Conservation (phyloP, 768 basidiomycete genomes). For the Xerocomellus dryophilus region DNA sequence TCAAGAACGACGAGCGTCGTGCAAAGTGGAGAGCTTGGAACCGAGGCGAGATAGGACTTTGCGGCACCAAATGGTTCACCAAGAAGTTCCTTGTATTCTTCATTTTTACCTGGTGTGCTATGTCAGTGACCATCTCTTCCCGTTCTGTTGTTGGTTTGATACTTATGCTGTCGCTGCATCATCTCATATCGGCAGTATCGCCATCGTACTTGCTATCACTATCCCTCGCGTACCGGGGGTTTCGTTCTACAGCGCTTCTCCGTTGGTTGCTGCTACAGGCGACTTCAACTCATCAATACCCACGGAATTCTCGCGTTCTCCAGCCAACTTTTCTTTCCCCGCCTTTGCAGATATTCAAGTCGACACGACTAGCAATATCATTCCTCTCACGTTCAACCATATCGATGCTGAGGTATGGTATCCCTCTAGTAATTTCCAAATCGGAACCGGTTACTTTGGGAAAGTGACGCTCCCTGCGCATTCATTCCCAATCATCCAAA, state of each 20-base stretch:
- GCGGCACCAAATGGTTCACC: slow-evolving; percentile 72
- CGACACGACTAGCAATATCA: slow-evolving; percentile 69
- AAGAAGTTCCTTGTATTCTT: slow-evolving; percentile 67
- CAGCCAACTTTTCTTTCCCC: slow-evolving; percentile 90
- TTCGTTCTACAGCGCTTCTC: slow-evolving; percentile 53
- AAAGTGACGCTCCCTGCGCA: slow-evolving; percentile 63
- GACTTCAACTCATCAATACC: slow-evolving; percentile 55
- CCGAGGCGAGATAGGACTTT: slow-evolving; percentile 75
- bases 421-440: slow-evolving; percentile 55
- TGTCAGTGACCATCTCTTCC: slow-evolving; percentile 38
- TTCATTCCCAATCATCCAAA: slow-evolving; percentile 53
- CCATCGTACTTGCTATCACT: slow-evolving; percentile 69
- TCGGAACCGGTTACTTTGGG: slow-evolving; percentile 66
- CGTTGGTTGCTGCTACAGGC: slow-evolving; percentile 60
- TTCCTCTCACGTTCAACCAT: slow-evolving; percentile 71
- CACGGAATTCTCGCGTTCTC: slow-evolving; percentile 65
- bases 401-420: slow-evolving; percentile 71
- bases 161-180: slow-evolving; percentile 1
- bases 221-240: slow-evolving; percentile 82
- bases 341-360: slow-evolving; percentile 72
- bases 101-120: slow-evolving; percentile 56
- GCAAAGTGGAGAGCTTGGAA: slow-evolving; percentile 74
- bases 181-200: slow-evolving; percentile 44
- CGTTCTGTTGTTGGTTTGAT: background rate
- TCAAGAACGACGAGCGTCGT: slow-evolving; percentile 48